Evolutionary conservation across 139 green algal species (phyloP).

Genomic region (Prasinococcaceae sp.): DNA sequence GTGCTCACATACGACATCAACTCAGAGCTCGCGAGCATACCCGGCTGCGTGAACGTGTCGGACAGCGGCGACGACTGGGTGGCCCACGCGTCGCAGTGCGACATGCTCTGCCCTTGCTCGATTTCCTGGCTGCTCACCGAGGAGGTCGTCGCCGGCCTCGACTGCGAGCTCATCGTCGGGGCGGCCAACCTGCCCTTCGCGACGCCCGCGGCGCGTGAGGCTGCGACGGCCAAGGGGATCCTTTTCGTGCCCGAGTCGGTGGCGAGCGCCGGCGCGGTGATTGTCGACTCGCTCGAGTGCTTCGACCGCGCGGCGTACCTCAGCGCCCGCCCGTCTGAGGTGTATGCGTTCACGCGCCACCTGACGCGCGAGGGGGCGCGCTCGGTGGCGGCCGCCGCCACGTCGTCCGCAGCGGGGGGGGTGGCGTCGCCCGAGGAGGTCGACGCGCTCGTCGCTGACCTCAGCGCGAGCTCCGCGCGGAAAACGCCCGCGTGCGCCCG

Average conservation of each 20-base stretch:
- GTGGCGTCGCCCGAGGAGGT: too few relatives aligned
- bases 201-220: neutral
- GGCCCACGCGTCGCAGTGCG: neutral
- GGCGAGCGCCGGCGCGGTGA: slow-evolving; percentile 3
- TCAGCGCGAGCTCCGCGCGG: too few relatives aligned
- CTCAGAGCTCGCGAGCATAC: slow-evolving; percentile 1
- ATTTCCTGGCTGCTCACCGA: slow-evolving; percentile 1
- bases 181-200: slow-evolving; percentile 10
- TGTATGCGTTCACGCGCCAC: slow-evolving; percentile 1
- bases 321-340: neutral
- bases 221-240: neutral
- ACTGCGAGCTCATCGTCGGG: neutral
- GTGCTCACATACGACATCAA: slow-evolving; percentile 3
- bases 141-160: neutral
- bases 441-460: too few relatives aligned
- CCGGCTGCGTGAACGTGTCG: slow-evolving; percentile 5
- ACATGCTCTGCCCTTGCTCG: slow-evolving; percentile 5
- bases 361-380: neutral
- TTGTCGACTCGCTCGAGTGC: slow-evolving; percentile 6
- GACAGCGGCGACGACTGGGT: neutral
- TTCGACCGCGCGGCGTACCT: neutral
- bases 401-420: too few relatives aligned
- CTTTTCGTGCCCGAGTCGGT: slow-evolving; percentile 6
- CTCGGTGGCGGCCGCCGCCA: neutral
- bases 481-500: neutral